phyloP scores from a whole-genome alignment of 148 eudicot genomes.

The Polygonum maritimum region DNA sequence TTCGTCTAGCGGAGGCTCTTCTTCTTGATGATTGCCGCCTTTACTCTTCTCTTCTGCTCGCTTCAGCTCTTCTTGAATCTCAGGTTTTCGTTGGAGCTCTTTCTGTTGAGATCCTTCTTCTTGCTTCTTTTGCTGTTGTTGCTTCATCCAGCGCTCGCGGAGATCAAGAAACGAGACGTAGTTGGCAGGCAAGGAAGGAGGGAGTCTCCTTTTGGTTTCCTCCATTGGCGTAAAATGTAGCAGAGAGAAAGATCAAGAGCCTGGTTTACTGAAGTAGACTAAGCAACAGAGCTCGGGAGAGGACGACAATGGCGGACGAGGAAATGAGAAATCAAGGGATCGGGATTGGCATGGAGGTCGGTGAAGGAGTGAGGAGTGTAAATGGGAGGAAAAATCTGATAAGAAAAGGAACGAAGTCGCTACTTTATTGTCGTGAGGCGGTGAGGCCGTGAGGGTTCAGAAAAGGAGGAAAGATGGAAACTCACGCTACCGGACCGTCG shows the following conservation, averaged over 20 bases:
- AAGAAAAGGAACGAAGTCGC: neutral
- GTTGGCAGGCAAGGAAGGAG: slow-evolving; percentile 9
- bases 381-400: neutral
- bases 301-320: slow-evolving; percentile 1
- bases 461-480: too few species aligned
- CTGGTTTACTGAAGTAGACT: neutral
- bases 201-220: neutral
- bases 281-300: neutral
- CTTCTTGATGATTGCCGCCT: neutral
- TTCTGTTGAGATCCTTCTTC: neutral
- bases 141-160: slow-evolving; percentile 11
- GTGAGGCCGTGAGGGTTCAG: too few species aligned
- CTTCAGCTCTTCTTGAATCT: neutral
- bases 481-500: too few species aligned
- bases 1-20: neutral
- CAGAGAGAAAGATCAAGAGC: neutral
- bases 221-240: neutral
- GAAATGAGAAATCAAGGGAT: neutral
- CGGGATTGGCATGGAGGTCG: neutral
- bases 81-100: neutral
- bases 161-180: slow-evolving; percentile 9
- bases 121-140: neutral
- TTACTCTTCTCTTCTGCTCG: neutral
- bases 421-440: neutral
- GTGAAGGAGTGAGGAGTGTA: neutral